These are phyloP conservation scores for Pseudogymnoascus pannorum DNA, from an alignment of 2,329 filamentous ascomycete species.

Conservation along the genomic window DNA sequence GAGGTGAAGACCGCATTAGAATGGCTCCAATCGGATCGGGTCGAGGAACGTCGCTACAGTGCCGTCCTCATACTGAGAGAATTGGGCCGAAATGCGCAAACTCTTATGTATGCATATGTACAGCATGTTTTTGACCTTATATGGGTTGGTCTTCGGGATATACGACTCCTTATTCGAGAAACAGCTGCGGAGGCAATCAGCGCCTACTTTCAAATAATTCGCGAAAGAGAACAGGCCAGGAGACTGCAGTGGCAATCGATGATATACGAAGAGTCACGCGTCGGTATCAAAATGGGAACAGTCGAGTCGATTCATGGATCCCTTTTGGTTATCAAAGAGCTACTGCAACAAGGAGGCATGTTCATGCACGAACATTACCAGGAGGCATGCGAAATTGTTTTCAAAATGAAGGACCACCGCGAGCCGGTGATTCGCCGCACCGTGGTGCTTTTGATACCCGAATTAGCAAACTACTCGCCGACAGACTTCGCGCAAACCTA, in stretches of 20 bases:
- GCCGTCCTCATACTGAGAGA: slow-evolving; percentile 87
- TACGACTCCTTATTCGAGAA: slow-evolving; percentile 82
- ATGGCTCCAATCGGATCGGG: slow-evolving; percentile 90
- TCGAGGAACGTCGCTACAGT: slow-evolving; percentile 88
- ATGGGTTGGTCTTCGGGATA: slow-evolving; percentile 88
- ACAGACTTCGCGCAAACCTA: slow-evolving; percentile 82
- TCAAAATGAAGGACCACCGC: slow-evolving; percentile 86
- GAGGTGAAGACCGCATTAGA: slow-evolving; percentile 95
- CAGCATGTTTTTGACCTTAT: slow-evolving; percentile 93
- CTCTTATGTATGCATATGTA: slow-evolving; percentile 91
- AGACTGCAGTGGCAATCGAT: slow-evolving; percentile 83
- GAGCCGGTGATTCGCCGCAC: slow-evolving; percentile 83
- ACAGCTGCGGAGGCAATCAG: slow-evolving; percentile 90
- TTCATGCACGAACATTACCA: slow-evolving; percentile 96
- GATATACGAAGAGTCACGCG: slow-evolving; percentile 79
- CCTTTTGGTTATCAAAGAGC: slow-evolving; percentile 82
- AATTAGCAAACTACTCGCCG: slow-evolving; percentile 86
- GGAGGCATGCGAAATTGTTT: slow-evolving; percentile 86
- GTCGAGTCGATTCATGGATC: slow-evolving; percentile 92
- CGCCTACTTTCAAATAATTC: slow-evolving; percentile 92
- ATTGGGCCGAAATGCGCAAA: slow-evolving; percentile 85
- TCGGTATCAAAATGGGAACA: slow-evolving; percentile 71
- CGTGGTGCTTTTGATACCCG: slow-evolving; percentile 83
- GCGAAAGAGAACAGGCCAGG: slow-evolving; percentile 82
- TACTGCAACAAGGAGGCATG: slow-evolving; percentile 93